Conservation (phyloP, 768 basidiomycete species). For the Roridomyces roridus region DNA sequence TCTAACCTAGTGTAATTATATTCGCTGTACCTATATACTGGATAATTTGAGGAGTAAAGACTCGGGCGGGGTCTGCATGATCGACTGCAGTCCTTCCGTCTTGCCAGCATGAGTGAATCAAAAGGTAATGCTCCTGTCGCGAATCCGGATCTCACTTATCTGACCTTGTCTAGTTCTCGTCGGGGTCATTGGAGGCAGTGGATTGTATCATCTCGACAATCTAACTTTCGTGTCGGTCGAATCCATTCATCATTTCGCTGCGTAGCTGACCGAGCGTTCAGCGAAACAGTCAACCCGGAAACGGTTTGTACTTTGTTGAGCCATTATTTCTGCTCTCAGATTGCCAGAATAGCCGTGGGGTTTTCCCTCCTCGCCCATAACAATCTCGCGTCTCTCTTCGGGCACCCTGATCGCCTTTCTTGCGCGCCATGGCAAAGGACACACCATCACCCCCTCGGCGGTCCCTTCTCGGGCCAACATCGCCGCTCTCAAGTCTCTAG, state of each 20-base stretch:
- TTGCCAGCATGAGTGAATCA: constrained; percentile 7
- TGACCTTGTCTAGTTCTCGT: constrained; percentile 61
- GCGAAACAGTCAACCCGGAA: constrained; percentile 79
- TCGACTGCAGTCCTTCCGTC: neutral
- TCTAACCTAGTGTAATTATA: neutral
- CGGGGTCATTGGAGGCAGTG: constrained; percentile 91
- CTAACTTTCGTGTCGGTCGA: constrained; percentile 79
- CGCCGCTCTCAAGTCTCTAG: constrained; percentile 91
- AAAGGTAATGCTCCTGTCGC: neutral
- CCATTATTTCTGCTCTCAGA: neutral
- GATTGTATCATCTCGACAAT: constrained; percentile 92
- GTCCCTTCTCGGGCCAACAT: constrained; percentile 93
- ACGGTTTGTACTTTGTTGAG: constrained; percentile 59
- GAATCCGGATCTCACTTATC: neutral
- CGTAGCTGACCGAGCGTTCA: neutral
- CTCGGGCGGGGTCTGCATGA: too few species aligned
- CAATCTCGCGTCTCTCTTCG: constrained; percentile 82
- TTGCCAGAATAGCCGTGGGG: constrained; percentile 82
- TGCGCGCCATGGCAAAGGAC: constrained; percentile 84
- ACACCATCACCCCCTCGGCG: constrained; percentile 77
- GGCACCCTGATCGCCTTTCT: constrained; percentile 87
- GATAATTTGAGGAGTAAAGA: too few species aligned
- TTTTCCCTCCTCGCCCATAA: constrained; percentile 86
- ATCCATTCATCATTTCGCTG: neutral
- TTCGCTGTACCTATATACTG: neutral